Conservation (phyloP, 352 stramenopile genomes). For the Phytophthora lateralis region DNA sequence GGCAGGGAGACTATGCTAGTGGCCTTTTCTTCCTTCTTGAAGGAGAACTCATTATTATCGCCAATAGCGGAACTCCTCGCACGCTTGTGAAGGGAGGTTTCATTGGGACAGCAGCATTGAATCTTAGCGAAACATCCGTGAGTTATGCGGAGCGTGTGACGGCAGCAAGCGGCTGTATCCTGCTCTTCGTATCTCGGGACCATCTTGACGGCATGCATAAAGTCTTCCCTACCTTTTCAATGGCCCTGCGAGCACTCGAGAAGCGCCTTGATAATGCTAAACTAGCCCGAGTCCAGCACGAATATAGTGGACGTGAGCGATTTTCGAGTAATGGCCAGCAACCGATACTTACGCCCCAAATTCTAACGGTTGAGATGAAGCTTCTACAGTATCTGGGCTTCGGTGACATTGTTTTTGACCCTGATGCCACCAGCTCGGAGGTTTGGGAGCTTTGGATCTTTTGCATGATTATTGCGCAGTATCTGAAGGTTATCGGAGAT, state of each 20-base stretch:
- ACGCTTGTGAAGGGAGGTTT: constrained; percentile 53
- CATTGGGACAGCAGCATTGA: constrained; percentile 53
- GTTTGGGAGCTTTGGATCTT: constrained; percentile 44
- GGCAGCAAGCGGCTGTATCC: constrained; percentile 59
- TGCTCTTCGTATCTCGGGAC: constrained; percentile 59
- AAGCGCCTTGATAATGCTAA: constrained; percentile 57
- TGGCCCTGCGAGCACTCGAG: constrained; percentile 64
- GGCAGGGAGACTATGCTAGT: constrained; percentile 63
- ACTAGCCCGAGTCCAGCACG: constrained; percentile 39
- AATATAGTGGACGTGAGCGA: constrained; percentile 21
- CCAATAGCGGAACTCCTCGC: constrained; percentile 35
- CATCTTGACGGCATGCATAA: constrained; percentile 64
- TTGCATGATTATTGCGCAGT: constrained; percentile 34
- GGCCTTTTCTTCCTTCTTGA: constrained; percentile 65
- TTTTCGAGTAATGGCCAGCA: neutral
- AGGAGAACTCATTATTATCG: constrained; percentile 56
- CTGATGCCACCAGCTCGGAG: constrained; percentile 30
- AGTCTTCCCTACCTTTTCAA: constrained; percentile 62
- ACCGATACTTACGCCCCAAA: constrained; percentile 2
- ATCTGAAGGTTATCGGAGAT: constrained; percentile 46
- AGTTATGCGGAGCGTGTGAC: constrained; percentile 67
- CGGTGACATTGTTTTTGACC: constrained; percentile 48
- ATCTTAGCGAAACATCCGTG: constrained; percentile 56
- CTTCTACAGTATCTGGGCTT: constrained; percentile 39
- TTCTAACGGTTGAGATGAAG: constrained; percentile 32